These are phyloP conservation scores for Trifolium repens DNA, from an alignment of 306 rosid species.

Conservation along the genomic window DNA sequence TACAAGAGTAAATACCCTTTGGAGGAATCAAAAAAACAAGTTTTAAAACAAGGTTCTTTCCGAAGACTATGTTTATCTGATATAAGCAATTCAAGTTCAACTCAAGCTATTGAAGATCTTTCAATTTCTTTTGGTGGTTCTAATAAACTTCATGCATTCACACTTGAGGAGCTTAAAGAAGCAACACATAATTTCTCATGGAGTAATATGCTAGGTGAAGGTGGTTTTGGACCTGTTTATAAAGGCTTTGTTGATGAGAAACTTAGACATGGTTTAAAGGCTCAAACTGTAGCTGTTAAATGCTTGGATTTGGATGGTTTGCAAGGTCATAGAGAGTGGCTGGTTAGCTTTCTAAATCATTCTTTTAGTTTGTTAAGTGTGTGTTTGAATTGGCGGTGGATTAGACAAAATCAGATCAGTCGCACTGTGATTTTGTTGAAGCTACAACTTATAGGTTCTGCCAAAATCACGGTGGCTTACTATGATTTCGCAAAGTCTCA, in stretches of 20 bases:
- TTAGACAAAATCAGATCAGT: background rate
- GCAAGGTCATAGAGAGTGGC: slow-evolving; percentile 95
- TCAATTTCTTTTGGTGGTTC: slow-evolving; percentile 64
- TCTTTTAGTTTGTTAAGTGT: background rate
- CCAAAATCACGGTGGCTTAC: background rate
- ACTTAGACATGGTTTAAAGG: slow-evolving; percentile 63
- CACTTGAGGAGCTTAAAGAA: slow-evolving; percentile 68
- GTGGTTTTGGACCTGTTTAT: slow-evolving; percentile 93
- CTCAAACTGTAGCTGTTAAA: slow-evolving; percentile 90
- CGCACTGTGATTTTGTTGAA: background rate
- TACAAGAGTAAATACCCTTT: slow-evolving; percentile 45
- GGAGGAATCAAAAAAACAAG: slow-evolving; percentile 47
- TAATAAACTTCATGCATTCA: slow-evolving; percentile 65
- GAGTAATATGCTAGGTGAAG: slow-evolving; percentile 82
- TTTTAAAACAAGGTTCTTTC: slow-evolving; percentile 48
- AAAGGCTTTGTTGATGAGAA: slow-evolving; percentile 77
- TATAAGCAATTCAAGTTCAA: slow-evolving; percentile 63
- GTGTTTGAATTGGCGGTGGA: background rate
- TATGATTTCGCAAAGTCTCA: background rate
- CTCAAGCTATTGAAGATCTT: slow-evolving; percentile 60
- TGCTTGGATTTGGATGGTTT: slow-evolving; percentile 76
- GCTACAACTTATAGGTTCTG: background rate
- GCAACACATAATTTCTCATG: slow-evolving; percentile 62
- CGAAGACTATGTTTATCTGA: slow-evolving; percentile 72
- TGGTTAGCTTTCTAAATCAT: slow-evolving; percentile 59